phyloP scores from a whole-genome alignment of 2,329 filamentous ascomycete species.

The Claviceps pazoutovae region DNA sequence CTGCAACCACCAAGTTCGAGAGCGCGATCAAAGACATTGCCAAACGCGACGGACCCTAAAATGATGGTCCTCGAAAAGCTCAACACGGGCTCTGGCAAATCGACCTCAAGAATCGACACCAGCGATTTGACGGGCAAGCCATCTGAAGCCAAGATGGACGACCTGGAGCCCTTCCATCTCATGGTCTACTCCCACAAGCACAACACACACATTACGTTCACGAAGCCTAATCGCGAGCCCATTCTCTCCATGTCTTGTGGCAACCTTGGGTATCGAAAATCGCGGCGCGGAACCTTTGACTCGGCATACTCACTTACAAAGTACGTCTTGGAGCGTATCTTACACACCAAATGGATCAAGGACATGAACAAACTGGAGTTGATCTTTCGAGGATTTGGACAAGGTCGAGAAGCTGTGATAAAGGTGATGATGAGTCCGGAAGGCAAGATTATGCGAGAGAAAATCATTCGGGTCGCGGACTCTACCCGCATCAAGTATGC shows the following conservation, averaged over 20 bases:
- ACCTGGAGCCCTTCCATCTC: slow-evolving; percentile 61
- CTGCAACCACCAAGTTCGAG: slow-evolving; percentile 17
- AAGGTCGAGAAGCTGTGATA: slow-evolving; percentile 73
- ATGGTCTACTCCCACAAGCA: slow-evolving; percentile 81
- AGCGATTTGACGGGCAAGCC: slow-evolving; percentile 15
- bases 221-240: slow-evolving; percentile 64
- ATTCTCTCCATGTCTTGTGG: slow-evolving; percentile 71
- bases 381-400: slow-evolving; percentile 70
- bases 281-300: slow-evolving; percentile 70
- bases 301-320: slow-evolving; percentile 80
- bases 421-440: slow-evolving; percentile 84
- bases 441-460: slow-evolving; percentile 57
- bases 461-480: slow-evolving; percentile 72
- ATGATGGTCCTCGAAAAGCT: slow-evolving; percentile 26
- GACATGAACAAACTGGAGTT: slow-evolving; percentile 70
- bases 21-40: slow-evolving; percentile 9
- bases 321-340: slow-evolving; percentile 70
- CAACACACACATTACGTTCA: slow-evolving; percentile 89
- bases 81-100: slow-evolving; percentile 12
- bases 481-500: slow-evolving; percentile 88
- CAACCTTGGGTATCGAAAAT: slow-evolving; percentile 84
- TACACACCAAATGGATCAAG: slow-evolving; percentile 64
- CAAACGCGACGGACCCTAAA: slow-evolving; percentile 21
- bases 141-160: slow-evolving; percentile 19
- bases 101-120: slow-evolving; percentile 17